Evolutionary conservation across 257 asterid species (phyloP).

Genomic region (Gentiana macrophylla): DNA sequence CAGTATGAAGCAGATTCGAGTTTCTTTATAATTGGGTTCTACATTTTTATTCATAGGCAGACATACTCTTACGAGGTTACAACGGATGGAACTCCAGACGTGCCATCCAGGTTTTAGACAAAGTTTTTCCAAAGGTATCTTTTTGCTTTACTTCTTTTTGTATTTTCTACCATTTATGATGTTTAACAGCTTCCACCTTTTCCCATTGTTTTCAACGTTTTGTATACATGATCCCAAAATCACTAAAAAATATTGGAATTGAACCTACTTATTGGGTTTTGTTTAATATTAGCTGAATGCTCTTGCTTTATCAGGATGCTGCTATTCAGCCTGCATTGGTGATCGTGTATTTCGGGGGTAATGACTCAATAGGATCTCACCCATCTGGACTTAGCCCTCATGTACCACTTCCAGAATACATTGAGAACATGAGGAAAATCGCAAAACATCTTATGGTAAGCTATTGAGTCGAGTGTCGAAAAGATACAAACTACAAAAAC

Average conservation of each 20-base stretch:
- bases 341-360: constrained; percentile 82
- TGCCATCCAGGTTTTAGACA: no score
- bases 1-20: not conserved
- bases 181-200: not conserved
- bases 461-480: not conserved
- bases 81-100: no score
- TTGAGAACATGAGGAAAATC: constrained; percentile 74
- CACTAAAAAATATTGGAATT: no score
- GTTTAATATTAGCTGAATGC: no score
- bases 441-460: constrained; percentile 28
- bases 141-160: not conserved
- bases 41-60: no score
- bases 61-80: no score
- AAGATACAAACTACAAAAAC: no score
- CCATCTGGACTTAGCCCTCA: constrained; percentile 66
- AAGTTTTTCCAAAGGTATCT: no score
- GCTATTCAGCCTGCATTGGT: constrained; percentile 63
- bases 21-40: no score
- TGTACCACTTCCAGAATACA: constrained; percentile 74
- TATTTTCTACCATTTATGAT: not conserved
- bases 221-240: no score
- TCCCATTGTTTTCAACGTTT: no score
- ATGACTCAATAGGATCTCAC: constrained; percentile 62
- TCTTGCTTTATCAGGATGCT: constrained; percentile 34
- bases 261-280: no score